These are phyloP conservation scores for Starmerella geochares DNA, from an alignment of 805 yeast genomes.

Conservation along the genomic window DNA sequence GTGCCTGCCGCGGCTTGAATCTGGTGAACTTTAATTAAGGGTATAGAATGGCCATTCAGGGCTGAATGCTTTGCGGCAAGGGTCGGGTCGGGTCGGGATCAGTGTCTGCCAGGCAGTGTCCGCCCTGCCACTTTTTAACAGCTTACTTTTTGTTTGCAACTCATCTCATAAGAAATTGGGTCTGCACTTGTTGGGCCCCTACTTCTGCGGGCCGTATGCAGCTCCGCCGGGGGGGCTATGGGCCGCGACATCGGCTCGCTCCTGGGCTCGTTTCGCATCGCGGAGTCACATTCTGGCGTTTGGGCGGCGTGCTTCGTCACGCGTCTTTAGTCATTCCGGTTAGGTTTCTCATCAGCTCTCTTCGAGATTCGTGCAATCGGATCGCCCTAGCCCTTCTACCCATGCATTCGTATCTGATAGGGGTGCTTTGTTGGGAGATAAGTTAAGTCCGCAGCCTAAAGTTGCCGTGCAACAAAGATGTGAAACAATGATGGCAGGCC, in stretches of 20 bases:
- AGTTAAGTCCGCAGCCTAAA: too few relatives aligned
- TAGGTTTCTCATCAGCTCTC: background rate
- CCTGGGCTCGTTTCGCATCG: background rate
- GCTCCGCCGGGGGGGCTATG: too few relatives aligned
- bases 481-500: too few relatives aligned
- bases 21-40: background rate
- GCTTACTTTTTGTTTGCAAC: too few relatives aligned
- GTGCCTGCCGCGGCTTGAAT: background rate
- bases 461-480: too few relatives aligned
- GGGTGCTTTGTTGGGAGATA: too few relatives aligned
- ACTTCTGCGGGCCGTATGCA: background rate
- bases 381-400: background rate
- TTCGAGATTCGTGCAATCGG: background rate
- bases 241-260: too few relatives aligned
- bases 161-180: too few relatives aligned
- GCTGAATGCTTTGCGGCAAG: background rate
- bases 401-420: background rate
- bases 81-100: background rate
- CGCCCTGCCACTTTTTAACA: too few relatives aligned
- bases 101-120: too few relatives aligned
- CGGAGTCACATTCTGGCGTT: background rate
- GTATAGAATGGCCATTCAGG: background rate
- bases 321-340: background rate
- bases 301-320: background rate
- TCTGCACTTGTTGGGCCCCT: too few relatives aligned